Conservation (phyloP, 805 yeast species). For the Myxozyma kluyveri region DNA sequence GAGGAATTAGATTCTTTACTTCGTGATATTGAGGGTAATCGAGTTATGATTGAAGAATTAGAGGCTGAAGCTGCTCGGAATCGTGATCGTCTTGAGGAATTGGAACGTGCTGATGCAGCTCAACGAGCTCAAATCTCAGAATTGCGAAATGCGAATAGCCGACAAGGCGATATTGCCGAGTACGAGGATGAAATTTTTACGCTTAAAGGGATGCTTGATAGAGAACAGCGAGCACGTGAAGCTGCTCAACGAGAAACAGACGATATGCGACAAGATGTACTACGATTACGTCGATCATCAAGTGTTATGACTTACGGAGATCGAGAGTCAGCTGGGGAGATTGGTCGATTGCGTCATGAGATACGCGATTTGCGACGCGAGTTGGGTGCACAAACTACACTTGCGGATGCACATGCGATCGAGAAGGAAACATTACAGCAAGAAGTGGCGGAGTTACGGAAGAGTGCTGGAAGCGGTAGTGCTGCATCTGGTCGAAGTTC, state of each 20-base stretch:
- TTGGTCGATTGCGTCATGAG: slow-evolving; percentile 17
- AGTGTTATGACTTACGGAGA: slow-evolving; percentile 4
- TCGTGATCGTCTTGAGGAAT: slow-evolving; percentile 2
- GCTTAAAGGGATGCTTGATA: slow-evolving; percentile 14
- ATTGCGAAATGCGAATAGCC: neutral
- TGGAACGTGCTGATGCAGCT: slow-evolving; percentile 7
- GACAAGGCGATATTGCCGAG: neutral
- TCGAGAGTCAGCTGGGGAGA: slow-evolving; percentile 19
- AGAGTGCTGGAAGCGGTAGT: neutral
- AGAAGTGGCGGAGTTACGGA: slow-evolving; percentile 22
- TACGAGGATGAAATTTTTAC: slow-evolving; percentile 3
- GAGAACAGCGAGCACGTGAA: slow-evolving; percentile 21
- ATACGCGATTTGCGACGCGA: slow-evolving; percentile 26
- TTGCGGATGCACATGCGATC: slow-evolving; percentile 6
- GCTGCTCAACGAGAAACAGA: slow-evolving; percentile 20
- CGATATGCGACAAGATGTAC: slow-evolving; percentile 17
- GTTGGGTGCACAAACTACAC: slow-evolving; percentile 13
- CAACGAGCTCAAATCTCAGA: slow-evolving; percentile 9
- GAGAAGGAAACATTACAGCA: slow-evolving; percentile 24
- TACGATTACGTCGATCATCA: slow-evolving; percentile 16
- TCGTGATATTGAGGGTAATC: slow-evolving; percentile 14
- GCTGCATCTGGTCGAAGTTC: neutral
- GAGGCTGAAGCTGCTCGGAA: slow-evolving; percentile 11
- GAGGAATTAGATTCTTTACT: slow-evolving; percentile 4
- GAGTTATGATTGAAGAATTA: slow-evolving; percentile 16